Conservation (phyloP, 371 early-diverging fungal species). For the Apophysomyces trapeziformis region DNA sequence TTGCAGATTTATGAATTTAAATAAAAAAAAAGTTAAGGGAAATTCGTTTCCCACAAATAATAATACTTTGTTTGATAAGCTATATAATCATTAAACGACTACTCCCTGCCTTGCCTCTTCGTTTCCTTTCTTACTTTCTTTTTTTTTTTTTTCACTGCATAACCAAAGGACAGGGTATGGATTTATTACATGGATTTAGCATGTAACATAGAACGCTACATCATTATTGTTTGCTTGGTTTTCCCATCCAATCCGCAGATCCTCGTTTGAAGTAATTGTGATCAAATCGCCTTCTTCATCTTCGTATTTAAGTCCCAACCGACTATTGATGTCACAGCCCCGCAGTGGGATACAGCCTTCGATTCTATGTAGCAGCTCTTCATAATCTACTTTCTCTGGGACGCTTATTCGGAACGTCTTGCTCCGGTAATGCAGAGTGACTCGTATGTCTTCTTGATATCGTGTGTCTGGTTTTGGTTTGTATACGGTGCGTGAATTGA, state of each 20-base stretch:
- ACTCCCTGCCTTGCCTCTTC: too few relatives aligned
- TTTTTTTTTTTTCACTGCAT: too few relatives aligned
- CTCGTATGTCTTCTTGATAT: background rate
- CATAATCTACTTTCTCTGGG: background rate
- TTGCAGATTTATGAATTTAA: too few relatives aligned
- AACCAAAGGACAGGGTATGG: background rate
- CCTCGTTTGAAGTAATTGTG: slow-evolving; percentile 86
- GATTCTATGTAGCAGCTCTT: background rate
- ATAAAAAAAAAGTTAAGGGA: too few relatives aligned
- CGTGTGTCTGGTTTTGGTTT: background rate
- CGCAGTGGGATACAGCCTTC: background rate
- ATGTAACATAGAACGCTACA: slow-evolving; percentile 45
- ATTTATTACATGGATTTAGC: slow-evolving; percentile 6
- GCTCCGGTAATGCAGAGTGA: slow-evolving; percentile 1
- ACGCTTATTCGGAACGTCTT: background rate
- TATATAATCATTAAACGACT: too few relatives aligned
- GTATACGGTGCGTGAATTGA: slow-evolving; percentile 1
- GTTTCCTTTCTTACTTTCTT: too few relatives aligned
- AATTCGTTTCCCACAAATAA: too few relatives aligned
- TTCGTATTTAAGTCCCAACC: slow-evolving; percentile 76
- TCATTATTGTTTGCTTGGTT: slow-evolving; percentile 50
- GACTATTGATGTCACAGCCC: background rate
- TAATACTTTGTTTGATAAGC: too few relatives aligned
- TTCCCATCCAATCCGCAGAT: slow-evolving; percentile 71
- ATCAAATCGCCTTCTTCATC: slow-evolving; percentile 93